Conservation (phyloP, 352 stramenopile species). For the Globisporangium viniferum region DNA sequence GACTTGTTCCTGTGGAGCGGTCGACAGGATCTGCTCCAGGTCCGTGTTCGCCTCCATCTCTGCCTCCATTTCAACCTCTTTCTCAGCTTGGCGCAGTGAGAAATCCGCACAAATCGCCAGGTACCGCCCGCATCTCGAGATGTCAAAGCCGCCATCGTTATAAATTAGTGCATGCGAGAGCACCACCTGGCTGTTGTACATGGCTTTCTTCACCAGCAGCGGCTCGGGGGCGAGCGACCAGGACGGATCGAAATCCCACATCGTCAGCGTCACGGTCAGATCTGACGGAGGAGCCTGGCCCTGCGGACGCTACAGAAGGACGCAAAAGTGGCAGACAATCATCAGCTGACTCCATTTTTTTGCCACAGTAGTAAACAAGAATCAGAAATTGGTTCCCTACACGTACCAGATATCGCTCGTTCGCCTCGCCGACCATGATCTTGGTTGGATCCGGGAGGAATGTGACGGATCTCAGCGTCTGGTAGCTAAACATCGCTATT, state of each 20-base stretch:
- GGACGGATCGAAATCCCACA: conserved; percentile 93
- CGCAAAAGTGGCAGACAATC: background rate
- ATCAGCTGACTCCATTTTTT: background rate
- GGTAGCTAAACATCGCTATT: conserved; percentile 88
- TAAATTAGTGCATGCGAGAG: conserved; percentile 95
- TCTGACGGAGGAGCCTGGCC: conserved; percentile 75
- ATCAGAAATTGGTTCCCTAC: background rate
- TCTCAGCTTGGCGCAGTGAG: conserved; percentile 86
- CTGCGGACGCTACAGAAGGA: conserved; percentile 50
- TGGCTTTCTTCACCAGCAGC: conserved; percentile 73
- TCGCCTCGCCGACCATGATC: conserved; percentile 94
- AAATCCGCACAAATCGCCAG: conserved; percentile 95
- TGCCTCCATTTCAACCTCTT: conserved; percentile 78
- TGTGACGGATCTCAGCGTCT: conserved; percentile 92
- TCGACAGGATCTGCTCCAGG: conserved; percentile 68
- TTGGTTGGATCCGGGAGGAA: conserved; percentile 89
- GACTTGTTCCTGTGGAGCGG: conserved; percentile 53
- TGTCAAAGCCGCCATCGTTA: conserved; percentile 97
- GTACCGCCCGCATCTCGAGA: conserved; percentile 92
- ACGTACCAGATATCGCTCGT: conserved; percentile 84
- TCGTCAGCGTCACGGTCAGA: conserved; percentile 91
- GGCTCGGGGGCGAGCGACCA: conserved; percentile 75
- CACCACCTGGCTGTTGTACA: conserved; percentile 81
- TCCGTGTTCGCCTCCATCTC: conserved; percentile 72
- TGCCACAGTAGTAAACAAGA: background rate